Evolutionary conservation across 2,329 filamentous ascomycete species (phyloP), one percentile per base, ranked within the genome.

Genomic region (Botrytis hyacinthi): DNA sequence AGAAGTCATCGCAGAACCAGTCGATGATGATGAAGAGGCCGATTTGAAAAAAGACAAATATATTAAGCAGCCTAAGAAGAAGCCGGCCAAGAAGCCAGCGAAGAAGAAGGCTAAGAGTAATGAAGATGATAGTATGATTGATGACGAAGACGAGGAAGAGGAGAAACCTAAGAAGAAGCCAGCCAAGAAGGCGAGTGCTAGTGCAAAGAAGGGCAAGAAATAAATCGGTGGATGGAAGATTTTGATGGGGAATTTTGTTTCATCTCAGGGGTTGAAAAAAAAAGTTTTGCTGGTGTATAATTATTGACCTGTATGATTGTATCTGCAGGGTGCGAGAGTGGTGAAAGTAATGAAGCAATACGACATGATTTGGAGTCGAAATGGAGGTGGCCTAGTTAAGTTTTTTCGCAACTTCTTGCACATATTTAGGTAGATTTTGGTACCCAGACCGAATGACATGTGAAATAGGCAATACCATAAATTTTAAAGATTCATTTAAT

Each of bases 11-110:
- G 84, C 83, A 26, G 84, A 84, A n/a, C 82, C 85, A 4, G 87
- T 84, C 2, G 88, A 90, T 60, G 89, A 87, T 1, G 91, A 91
- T 0, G 92, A 93, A 6, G 92, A 94, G 71, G 84, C 90, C n/a
- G 94, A 97, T 81, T 82, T 98, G 70, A 94, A 92, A 80, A 97
- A 95, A 81, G 96, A 99, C 83, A 98, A 98, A 83, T 98, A 97
- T 80, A 95, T 98, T 81, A 97, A 96, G 82, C 88, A 92, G 80
- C 93, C 95, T 20, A 98, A 97, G 86, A 94, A 91, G 82, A 86
- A 85, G 74, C 82, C 83, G 22, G 80, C 85, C 44, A 88, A 89
- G 81, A 84, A 85, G 1, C 78, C 80, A 57, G 83, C 83, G 76
- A 84, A 84, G 73, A 77, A 78, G 72, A 76, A 74, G 29, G 71